Evolutionary conservation across 2,329 filamentous ascomycete genomes (phyloP), one percentile per base, ranked within the genome.

Genomic region (Ceratocystis huliohia): DNA sequence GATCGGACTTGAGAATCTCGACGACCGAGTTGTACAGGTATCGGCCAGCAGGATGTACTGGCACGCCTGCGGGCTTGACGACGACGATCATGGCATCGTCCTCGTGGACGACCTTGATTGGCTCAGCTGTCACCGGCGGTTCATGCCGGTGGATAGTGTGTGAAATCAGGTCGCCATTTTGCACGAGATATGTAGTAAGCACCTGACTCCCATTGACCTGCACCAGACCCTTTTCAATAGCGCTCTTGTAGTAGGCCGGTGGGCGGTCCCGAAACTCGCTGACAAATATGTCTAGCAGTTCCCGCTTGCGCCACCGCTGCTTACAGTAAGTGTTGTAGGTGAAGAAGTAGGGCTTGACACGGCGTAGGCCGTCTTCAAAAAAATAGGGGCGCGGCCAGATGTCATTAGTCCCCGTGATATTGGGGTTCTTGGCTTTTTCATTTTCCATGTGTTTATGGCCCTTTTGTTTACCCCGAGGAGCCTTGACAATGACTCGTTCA

Each of bases 261-360:
- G 91, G 86, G 20, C 94, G 81, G 76, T 99, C 94, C 71, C 94
- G 85, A 74, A 99, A 99, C 75, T 99, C 94, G 73, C 87, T 86
- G 57, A 86, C 82, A 76, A 96, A 99, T 61, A 99, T 89, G 61
- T 96, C 91, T 64, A 96, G 80, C 61, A 99, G 78, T 68, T 83
- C 82, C 46, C 90, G 82, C 41, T 87, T 89, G 65, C 93, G 84
- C 94, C 94, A 99, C 75, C 94, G 82, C 77, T 96, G 83, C 77
- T 97, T 99, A 79, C 89, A 94, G 77, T 85, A 91, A 0, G 93
- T 96, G 74, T 96, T 95, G 80, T 96, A 96, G 2, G 92, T 96
- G 75, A 82, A 96, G 74, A 94, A 85, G 74, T 99, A 97, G 2
- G 93, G 93, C 56, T 81, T 82, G 41, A 96, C 88, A 69, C 91